Evolutionary conservation across 2,329 filamentous ascomycete species (phyloP), one percentile per base, ranked within the genome.

Genomic region (Trichoderma koningiopsis): DNA sequence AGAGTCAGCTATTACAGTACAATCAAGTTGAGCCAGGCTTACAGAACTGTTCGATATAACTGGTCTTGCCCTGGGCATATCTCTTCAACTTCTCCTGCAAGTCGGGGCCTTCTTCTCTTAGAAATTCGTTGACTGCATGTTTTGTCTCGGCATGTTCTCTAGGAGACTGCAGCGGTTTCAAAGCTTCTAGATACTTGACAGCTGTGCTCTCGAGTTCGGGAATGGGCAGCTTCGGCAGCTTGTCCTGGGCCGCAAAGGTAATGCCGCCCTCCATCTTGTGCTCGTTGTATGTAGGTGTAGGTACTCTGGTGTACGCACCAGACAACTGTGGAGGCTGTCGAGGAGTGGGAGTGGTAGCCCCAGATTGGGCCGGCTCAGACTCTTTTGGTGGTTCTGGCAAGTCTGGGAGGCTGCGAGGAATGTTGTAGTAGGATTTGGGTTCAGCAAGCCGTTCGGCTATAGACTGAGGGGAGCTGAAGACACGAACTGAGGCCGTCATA

Each of bases 21-120:
- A 24, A 8, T 10, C 6, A 43, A 3, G 33, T 6, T 4, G 24
- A 13, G 22, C 5, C 27, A 57, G 14, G 86, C 92, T 78, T 87
- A 97, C 95, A 99, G 75, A 99, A 99, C 76, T 99, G 96, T 78
- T 98, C 96, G 75, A 99, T 98, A 78, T 97, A 99, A 80, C 95
- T 98, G 47, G 93, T 93, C 81, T 94, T 95, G 56, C 92, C 93
- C 60, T 89, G 89, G 10, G 96, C 94, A 83, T 98, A 99, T 75
- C 91, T 89, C 83, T 94, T 96, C 68, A 98, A 82, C 79, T 91
- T 94, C 71, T 96, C 93, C 77, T 99, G 94, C 59, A 99, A 82
- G 57, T 91, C 89, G 0, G 92, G 92, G 0, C 96, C 96, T 72
- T 97, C 94, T 0, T 86, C 83, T 74, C 87, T 89, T 52, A 97